Evolutionary conservation across 495 filamentous ascomycete species (phyloP), one percentile per base, ranked within the genome.

Genomic region (Aspergillus sclerotioniger): DNA sequence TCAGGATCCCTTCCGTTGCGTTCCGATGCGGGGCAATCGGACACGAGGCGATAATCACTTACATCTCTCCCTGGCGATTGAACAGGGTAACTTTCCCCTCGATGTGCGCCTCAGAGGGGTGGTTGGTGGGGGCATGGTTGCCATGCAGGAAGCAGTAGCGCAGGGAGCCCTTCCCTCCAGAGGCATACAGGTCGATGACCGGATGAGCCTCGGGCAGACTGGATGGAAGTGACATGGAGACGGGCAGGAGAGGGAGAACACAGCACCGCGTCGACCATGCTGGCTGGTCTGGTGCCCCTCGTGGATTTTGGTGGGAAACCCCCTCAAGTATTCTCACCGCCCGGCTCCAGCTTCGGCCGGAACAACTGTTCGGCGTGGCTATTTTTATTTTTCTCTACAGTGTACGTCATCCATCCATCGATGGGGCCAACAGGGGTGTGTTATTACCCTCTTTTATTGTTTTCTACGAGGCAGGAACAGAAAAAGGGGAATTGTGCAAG

Each of bases 141-240:
- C 54, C 54, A 43, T 56, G 54, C 10, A 48, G 28, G n/a, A 56
- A 56, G 20, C 49, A 19, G 8, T 56, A 56, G 44, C 54, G 54
- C 44, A 45, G 29, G 13, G 31, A 39, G 12, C 54, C 54, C 31
- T 47, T 44, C 5, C 54, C 54, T 13, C 45, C 43, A 4, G 54
- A 56, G 12, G 44, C 39, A 25, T 54, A 54, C 8, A 54, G 20
- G 28, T 41, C 37, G 3, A 15, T n/a, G 37, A 15, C 37, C 12
- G 37, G n/a, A 13, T 1, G 37, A 6, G 37, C 37, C 37, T 41
- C 12, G 3, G 37, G 37, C 13, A 41, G n/a, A 13, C 37, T 41
- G 37, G 37, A 6, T 3, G 37, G 37, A n/a, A 1, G 1, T 1
- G n/a, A 15, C 37, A 41, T 41, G 37, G 8, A 13, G 37, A 41